Evolutionary conservation across 495 filamentous ascomycete genomes (phyloP), one percentile per base, ranked within the genome.

Genomic region (Darksidea phi): DNA sequence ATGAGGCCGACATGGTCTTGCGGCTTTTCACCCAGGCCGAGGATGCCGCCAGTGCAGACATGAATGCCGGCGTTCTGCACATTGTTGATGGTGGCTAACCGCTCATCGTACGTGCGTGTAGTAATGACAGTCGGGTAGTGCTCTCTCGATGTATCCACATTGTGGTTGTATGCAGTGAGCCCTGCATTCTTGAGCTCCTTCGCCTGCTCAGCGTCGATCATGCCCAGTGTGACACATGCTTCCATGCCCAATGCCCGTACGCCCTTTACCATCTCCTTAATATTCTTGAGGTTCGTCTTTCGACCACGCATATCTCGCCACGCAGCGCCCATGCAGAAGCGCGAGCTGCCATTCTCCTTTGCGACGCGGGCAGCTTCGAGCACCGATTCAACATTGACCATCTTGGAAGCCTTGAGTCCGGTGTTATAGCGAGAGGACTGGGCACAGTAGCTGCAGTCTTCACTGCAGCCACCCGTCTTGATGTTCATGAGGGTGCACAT

Each of bases 401-500:
- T 82, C 64, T 89, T 89, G 47, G 86, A 87, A 6, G 89, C 88
- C 67, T 87, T 82, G 12, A 93, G 78, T 10, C 89, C 89, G 3
- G 89, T 93, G 47, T 83, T 72, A 78, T 95, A 85, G 42, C 87
- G 85, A 17, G 86, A 88, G 8, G 88, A 91, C 72, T 95, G 90
- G 7, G 90, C 88, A 73, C 90, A 95, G 79, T 93, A 95, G 26
- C 84, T 87, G 71, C 90, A 95, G 76, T 95, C 90, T 71, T 93
- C 90, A 69, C 80, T 85, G 73, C 90, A 95, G 24, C 90, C 90
- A 48, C 90, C 90, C n/a, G 89, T 93, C 66, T 94, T 95, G 80
- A 95, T 95, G 79, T 91, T 93, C 86, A 93, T 91, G 53, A 95
- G 78, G 1, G 90, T 95, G 78, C 90, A 93, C 77, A 93, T 87